Base-by-base conservation (phyloP, 2,329 filamentous ascomycete genomes). In the Apiospora arundinis region DNA sequence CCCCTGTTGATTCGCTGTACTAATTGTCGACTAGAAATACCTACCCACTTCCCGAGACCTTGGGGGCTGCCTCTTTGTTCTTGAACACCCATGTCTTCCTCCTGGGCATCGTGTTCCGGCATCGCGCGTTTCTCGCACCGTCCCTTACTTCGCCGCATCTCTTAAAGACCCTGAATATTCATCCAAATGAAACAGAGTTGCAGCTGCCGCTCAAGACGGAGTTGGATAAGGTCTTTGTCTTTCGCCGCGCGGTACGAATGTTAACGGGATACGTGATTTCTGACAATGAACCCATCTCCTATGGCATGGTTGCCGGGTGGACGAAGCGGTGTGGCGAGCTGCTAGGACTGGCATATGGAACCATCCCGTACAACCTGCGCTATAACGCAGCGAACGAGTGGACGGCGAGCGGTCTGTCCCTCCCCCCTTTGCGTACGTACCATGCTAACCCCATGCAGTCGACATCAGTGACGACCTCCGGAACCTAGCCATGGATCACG, bases 51-150 rank as follows among this genome's bases (percentile, higher is more conserved):
- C 79, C 77, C 8, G 75, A 83, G 72, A 80, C 80, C 56, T 78
- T 84, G 56, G 82, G 79, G 76, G 72, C 82, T 72, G 76, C 71
- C 2, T 81, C 75, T 8, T 74, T 84, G 18, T 73, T 82, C 12
- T 77, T 83, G 25, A 83, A 78, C 72, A 77, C 74, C 4, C 74
- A 83, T 73, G 69, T 80, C 21, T 80, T 78, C 68, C 75, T 83
- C 45, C 71, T 82, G 12, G 75, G 77, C 28, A 77, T 79, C 56
- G 72, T 78, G 46, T 78, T 80, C 72, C 69, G 73, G 21, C 70
- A 79, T 69, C 67, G 71, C 65, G 75, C 74, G 0, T 80, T 79
- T 69, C 25, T 69, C 7, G 76, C 76, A 16, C 70, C 67, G 7
- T 76, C 67, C 70, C 74, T 80, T 28, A 77, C 65, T 52, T 77